Evolutionary conservation across 1,284 basidiomycete genomes (phyloP), one percentile per base, ranked within the genome.

Genomic region (Fomitopsis schrenkii): DNA sequence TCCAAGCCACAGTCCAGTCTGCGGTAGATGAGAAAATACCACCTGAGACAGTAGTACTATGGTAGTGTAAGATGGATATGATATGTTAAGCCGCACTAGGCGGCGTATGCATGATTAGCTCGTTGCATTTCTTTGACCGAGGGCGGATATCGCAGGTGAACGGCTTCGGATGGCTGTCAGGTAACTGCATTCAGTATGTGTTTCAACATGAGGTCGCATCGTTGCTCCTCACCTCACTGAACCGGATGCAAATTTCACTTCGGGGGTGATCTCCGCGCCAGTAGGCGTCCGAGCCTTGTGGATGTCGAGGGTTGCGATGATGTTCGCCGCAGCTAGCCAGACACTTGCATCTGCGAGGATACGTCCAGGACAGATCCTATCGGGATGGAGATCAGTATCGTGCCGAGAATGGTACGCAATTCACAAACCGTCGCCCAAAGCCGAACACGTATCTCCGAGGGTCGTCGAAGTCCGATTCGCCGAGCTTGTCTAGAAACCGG

Each of bases 301-400:
- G 57, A 71, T 67, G 30, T 71, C 63, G 60, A 71, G 65, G 2
- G 65, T 61, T 10, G 68, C 65, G 38, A 63, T 48, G 28, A 71
- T 52, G 48, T 60, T 64, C 14, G 63, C 68, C 44, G 64, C 62
- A 12, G 64, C 66, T 50, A 71, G 64, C 65, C 67, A 71, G 2
- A 70, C 62, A 55, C 66, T 70, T 19, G 56, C 56, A 54, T 68
- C 66, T 2, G 58, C 70, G 19, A 71, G 63, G 62, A 66, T 65
- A 14, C 66, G 63, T 7, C 70, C 68, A 1, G 67, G 65, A 46
- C 70, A 70, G 30, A 67, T 57, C 26, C 68, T 63, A 30, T 36
- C 44, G 64, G 50, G 9, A 28, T 14, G 30, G 35, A 26, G 17
- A 6, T 10, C 45, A 33, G 22, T 10, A 15, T 45, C 10, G 19